Evolutionary conservation across 225 moss, liverwort and hornwort species (phyloP).

Genomic region (Antitrichia curtipendula): DNA sequence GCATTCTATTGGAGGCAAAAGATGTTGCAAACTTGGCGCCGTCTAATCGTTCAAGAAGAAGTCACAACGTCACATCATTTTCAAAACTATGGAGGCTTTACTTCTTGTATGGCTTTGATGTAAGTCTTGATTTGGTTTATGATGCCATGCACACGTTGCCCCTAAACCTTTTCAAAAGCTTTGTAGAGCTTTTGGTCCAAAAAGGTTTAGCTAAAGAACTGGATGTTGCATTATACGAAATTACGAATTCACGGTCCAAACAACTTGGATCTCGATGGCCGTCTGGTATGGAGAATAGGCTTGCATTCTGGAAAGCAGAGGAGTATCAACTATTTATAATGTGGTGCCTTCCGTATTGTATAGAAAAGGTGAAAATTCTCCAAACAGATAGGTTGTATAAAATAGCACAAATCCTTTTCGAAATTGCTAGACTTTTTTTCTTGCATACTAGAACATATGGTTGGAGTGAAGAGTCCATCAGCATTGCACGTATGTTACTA

Average conservation of each 20-base stretch:
- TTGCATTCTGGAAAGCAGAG: fast-evolving
- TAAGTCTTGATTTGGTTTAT: background rate
- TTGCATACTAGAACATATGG: background rate
- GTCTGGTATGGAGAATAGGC: background rate
- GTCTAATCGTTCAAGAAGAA: background rate
- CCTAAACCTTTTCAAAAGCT: too few relatives aligned
- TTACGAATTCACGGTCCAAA: fast-evolving
- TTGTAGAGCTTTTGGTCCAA: too few relatives aligned
- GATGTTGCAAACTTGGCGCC: background rate
- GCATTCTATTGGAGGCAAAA: background rate
- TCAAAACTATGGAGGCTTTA: background rate
- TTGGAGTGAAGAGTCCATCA: background rate
- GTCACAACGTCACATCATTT: background rate
- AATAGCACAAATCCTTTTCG: background rate
- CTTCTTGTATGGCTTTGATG: background rate
- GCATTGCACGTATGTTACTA: fast-evolving
- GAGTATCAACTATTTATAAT: background rate
- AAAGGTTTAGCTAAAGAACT: too few relatives aligned
- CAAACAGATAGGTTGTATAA: background rate
- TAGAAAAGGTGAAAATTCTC: background rate
- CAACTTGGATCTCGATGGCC: background rate
- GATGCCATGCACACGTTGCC: background rate
- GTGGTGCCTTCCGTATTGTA: background rate
- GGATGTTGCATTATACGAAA: background rate
- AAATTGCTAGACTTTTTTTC: background rate